phyloP scores from a whole-genome alignment of 805 yeast genomes.

The Kodamaea kakaduensis region DNA sequence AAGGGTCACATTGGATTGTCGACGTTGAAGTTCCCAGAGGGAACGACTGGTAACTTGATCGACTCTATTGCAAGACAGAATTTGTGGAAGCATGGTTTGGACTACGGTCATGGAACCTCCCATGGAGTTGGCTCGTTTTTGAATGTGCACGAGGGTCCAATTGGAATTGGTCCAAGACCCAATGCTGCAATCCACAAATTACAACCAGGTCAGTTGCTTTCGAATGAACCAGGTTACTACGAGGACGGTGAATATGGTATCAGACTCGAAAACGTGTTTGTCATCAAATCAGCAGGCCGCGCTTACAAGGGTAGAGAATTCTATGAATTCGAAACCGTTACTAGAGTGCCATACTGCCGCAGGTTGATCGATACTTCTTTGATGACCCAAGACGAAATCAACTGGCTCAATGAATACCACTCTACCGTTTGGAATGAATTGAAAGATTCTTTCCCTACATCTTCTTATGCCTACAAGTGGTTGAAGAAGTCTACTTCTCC shows the following conservation, averaged over 20 bases:
- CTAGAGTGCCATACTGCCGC: slow-evolving; percentile 80
- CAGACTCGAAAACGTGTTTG: slow-evolving; percentile 51
- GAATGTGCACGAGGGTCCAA: slow-evolving; percentile 62
- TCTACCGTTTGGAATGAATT: slow-evolving; percentile 49
- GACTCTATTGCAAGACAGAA: slow-evolving; percentile 57
- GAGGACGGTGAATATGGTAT: slow-evolving; percentile 59
- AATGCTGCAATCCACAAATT: slow-evolving; percentile 42
- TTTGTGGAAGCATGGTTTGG: slow-evolving; percentile 54
- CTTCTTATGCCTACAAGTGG: slow-evolving; percentile 44
- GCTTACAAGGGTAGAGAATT: slow-evolving; percentile 52
- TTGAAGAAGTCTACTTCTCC: slow-evolving; percentile 45
- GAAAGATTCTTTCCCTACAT: slow-evolving; percentile 32
- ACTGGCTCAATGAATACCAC: slow-evolving; percentile 71
- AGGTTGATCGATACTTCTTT: slow-evolving; percentile 61
- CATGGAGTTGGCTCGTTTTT: slow-evolving; percentile 63
- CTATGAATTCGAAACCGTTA: slow-evolving; percentile 75
- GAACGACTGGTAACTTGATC: slow-evolving; percentile 49
- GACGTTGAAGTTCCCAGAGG: slow-evolving; percentile 49
- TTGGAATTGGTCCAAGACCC: slow-evolving; percentile 56
- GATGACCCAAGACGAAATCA: slow-evolving; percentile 57
- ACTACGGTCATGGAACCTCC: slow-evolving; percentile 62
- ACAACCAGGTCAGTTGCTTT: slow-evolving; percentile 50
- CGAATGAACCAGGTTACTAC: slow-evolving; percentile 64
- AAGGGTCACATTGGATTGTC: slow-evolving; percentile 54
- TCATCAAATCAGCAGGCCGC: slow-evolving; percentile 38